A percentile compares a stretch with the other conserved stretches of the same genome.
Evolutionary conservation across 2,329 filamentous ascomycete genomes (phyloP).

Genomic region (Stenocarpella maydis): DNA sequence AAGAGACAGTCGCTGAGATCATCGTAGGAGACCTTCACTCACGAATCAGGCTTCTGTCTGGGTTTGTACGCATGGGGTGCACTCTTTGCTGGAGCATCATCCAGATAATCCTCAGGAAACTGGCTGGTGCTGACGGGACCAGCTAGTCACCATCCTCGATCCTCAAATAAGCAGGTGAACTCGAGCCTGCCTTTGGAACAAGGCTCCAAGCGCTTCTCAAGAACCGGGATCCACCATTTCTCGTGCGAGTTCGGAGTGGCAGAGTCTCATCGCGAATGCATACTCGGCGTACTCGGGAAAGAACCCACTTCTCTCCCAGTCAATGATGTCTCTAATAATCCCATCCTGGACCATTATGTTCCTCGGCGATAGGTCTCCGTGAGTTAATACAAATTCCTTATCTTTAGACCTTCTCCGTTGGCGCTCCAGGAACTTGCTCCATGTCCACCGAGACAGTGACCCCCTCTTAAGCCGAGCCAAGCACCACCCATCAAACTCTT

Average conservation of each 20-base stretch:
- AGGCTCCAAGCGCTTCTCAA: neutral
- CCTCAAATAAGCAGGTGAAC: neutral
- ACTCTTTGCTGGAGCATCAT: no score
- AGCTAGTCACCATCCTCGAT: neutral
- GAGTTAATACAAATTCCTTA: neutral
- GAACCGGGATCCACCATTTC: slow-evolving; percentile 30
- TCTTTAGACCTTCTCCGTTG: neutral
- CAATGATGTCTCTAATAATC: slow-evolving; percentile 27
- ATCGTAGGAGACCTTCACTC: no score
- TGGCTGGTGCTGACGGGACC: no score
- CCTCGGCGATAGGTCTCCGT: slow-evolving; percentile 3
- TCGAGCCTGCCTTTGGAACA: neutral
- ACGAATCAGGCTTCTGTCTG: no score
- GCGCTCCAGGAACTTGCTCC: slow-evolving; percentile 2
- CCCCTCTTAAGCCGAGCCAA: slow-evolving; percentile 1
- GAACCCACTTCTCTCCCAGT: slow-evolving; percentile 34
- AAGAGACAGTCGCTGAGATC: no score
- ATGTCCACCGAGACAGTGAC: neutral
- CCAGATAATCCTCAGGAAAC: no score
- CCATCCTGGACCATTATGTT: slow-evolving; percentile 30
- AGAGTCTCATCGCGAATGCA: slow-evolving; percentile 27
- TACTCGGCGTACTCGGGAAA: slow-evolving; percentile 34
- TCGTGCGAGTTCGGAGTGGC: slow-evolving; percentile 11
- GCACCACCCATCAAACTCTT: slow-evolving; percentile 32
- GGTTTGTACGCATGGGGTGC: no score